Conservation (phyloP, 1,284 basidiomycete species). For the Ganoderma lucidum region DNA sequence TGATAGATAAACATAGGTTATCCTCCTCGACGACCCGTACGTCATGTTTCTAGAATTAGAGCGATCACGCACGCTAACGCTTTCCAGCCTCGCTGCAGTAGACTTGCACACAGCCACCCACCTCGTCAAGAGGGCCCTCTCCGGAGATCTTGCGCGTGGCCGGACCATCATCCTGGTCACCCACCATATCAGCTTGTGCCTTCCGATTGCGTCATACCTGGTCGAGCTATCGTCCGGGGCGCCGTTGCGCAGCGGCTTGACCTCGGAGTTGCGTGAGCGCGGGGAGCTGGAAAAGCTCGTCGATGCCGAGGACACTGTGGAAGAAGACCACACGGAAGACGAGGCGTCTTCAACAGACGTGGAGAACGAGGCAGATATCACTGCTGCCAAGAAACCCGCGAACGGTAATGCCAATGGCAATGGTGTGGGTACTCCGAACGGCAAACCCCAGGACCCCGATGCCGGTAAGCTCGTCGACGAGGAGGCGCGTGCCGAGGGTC, state of each 20-base stretch:
- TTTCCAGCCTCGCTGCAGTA: constrained; percentile 78
- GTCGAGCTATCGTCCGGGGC: constrained; percentile 71
- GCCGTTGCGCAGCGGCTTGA: constrained; percentile 64
- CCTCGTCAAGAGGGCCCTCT: constrained; percentile 69
- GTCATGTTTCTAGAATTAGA: constrained; percentile 33
- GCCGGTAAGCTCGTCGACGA: constrained; percentile 67
- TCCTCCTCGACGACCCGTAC: constrained; percentile 88
- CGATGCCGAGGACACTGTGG: constrained; percentile 53
- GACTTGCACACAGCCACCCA: constrained; percentile 90
- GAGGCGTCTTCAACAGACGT: constrained; percentile 34
- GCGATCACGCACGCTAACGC: constrained; percentile 16
- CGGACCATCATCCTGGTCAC: constrained; percentile 87
- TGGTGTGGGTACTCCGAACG: constrained; percentile 19
- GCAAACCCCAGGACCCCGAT: constrained; percentile 4
- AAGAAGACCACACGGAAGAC: constrained; percentile 34
- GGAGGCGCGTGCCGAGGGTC: constrained; percentile 71
- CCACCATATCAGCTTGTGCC: constrained; percentile 82
- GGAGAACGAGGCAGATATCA: constrained; percentile 52
- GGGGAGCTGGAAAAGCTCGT: constrained; percentile 61
- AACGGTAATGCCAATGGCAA: constrained; percentile 19
- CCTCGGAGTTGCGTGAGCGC: constrained; percentile 60
- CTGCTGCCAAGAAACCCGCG: constrained; percentile 9
- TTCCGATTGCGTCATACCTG: constrained; percentile 69
- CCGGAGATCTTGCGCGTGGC: constrained; percentile 65
- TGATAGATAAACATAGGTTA: constrained; percentile 53